phyloP scores from a whole-genome alignment of 2,329 filamentous ascomycete genomes.

The Oidium heveae region DNA sequence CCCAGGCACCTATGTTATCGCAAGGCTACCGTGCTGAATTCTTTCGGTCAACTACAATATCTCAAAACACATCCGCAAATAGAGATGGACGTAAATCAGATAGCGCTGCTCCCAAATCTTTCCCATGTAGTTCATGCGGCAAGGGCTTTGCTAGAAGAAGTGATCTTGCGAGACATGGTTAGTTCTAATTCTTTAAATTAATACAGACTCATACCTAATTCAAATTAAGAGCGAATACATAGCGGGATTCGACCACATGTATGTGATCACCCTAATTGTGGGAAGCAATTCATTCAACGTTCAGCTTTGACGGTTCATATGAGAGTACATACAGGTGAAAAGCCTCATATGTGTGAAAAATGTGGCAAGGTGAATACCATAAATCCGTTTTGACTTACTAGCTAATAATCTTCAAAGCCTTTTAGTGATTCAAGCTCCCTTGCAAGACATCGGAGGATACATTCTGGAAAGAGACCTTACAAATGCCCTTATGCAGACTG shows the following conservation, averaged over 20 bases:
- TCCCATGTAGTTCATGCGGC: conserved; percentile 67
- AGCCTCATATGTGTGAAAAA: conserved; percentile 90
- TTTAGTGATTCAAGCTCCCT: conserved; percentile 93
- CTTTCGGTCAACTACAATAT: conserved; percentile 12
- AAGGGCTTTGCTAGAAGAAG: conserved; percentile 87
- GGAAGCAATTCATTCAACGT: conserved; percentile 91
- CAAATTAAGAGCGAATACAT: conserved; percentile 62
- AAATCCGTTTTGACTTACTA: conserved; percentile 2
- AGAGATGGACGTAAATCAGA: conserved; percentile 5
- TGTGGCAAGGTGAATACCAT: conserved; percentile 59
- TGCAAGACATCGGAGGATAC: conserved; percentile 78
- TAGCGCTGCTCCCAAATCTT: conserved; percentile 32
- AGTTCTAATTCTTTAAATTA: conserved; percentile 14
- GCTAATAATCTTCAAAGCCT: conserved; percentile 28
- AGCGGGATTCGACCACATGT: conserved; percentile 75
- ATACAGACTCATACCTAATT: background rate
- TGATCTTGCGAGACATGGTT: conserved; percentile 86
- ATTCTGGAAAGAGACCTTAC: conserved; percentile 87
- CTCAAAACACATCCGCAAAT: conserved; percentile 7
- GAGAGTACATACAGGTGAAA: conserved; percentile 90
- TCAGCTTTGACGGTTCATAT: conserved; percentile 88
- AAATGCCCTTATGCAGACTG: conserved; percentile 95
- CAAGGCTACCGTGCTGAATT: conserved; percentile 11
- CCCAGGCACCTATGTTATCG: conserved; percentile 13
- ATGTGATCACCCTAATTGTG: conserved; percentile 70